These are phyloP conservation scores for Pelargonium myrrhifolium DNA, from an alignment of 441 rosid species.

Conservation along the genomic window DNA sequence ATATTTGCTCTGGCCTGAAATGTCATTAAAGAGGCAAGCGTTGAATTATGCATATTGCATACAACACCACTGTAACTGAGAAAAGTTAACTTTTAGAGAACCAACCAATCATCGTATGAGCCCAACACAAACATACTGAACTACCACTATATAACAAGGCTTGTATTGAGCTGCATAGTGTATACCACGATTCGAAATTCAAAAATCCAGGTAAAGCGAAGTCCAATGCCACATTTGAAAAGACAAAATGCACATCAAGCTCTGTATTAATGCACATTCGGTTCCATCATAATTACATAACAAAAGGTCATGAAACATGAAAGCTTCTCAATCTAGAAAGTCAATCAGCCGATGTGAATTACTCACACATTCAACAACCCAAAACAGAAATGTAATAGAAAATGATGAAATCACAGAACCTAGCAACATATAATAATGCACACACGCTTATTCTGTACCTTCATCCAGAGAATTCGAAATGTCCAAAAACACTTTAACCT, in stretches of 20 bases:
- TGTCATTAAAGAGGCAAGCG: background rate
- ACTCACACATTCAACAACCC: background rate
- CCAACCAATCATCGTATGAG: background rate
- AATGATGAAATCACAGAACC: background rate
- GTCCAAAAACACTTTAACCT: background rate
- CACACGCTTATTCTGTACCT: background rate
- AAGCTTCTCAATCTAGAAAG: background rate
- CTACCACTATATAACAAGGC: background rate
- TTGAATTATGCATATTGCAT: background rate
- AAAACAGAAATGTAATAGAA: background rate
- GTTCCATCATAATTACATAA: background rate
- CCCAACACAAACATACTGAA: background rate
- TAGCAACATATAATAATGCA: background rate
- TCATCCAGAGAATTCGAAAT: background rate
- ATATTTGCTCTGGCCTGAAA: background rate
- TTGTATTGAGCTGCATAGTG: background rate
- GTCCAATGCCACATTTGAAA: background rate
- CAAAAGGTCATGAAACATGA: background rate
- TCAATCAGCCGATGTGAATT: background rate
- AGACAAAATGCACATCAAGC: background rate
- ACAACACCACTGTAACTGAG: background rate
- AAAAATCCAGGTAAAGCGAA: background rate
- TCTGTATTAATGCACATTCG: background rate
- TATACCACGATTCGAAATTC: background rate
- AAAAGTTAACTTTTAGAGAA: background rate